Conservation (phyloP, 2,329 filamentous ascomycete genomes). For the Verticillium longisporum region DNA sequence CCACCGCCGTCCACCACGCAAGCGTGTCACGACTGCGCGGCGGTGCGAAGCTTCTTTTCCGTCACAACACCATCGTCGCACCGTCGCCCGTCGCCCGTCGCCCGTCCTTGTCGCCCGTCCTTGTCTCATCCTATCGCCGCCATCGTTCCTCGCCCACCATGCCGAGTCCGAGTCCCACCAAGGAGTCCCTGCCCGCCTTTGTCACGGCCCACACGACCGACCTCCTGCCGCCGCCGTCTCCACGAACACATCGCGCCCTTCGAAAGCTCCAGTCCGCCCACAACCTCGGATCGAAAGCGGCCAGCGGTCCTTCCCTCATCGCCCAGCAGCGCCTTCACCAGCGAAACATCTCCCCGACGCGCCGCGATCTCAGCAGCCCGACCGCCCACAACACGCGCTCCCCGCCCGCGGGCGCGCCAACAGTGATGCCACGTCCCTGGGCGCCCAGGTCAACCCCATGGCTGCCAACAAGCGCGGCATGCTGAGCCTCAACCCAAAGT, state of each 20-base stretch:
- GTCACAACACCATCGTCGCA: neutral
- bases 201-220: slow-evolving; percentile 26
- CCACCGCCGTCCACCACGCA: no score
- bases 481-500: slow-evolving; percentile 31
- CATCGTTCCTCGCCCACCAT: slow-evolving; percentile 8
- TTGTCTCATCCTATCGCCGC: neutral
- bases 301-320: slow-evolving; percentile 47
- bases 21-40: neutral
- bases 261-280: slow-evolving; percentile 73
- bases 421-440: slow-evolving; percentile 55
- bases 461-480: slow-evolving; percentile 25
- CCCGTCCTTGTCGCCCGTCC: no score
- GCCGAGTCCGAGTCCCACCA: slow-evolving; percentile 25
- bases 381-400: slow-evolving; percentile 22
- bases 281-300: slow-evolving; percentile 51
- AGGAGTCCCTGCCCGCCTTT: slow-evolving; percentile 20
- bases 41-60: neutral
- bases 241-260: slow-evolving; percentile 59
- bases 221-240: slow-evolving; percentile 51
- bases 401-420: slow-evolving; percentile 59
- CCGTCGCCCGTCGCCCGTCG: neutral
- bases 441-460: slow-evolving; percentile 28
- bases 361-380: slow-evolving; percentile 10
- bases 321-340: slow-evolving; percentile 54
- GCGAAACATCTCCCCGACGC: slow-evolving; percentile 16